A percentile compares a stretch with the other conserved stretches of the same genome.
Conservation (phyloP, 2,329 filamentous ascomycete species). For the Grosmannia clavigera region DNA sequence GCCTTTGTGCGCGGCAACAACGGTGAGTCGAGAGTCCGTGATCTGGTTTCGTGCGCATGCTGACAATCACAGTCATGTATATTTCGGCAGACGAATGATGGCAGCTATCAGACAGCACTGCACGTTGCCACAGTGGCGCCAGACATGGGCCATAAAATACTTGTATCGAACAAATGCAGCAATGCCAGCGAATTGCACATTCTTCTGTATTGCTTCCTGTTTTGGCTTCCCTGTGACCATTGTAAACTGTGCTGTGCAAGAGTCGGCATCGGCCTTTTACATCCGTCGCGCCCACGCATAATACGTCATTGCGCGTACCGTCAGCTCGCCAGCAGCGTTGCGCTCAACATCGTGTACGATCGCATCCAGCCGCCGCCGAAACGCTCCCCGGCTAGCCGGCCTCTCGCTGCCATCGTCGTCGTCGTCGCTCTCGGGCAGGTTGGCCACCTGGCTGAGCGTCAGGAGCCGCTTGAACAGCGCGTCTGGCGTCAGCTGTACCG, state of each 20-base stretch:
- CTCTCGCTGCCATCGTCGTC: not conserved
- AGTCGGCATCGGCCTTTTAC: conserved; percentile 9
- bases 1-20: conserved; percentile 96
- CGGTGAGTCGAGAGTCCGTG: conserved; percentile 38
- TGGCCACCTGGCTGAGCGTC: conserved; percentile 56
- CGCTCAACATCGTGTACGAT: conserved; percentile 42
- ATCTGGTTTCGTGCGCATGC: not conserved
- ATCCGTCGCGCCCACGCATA: conserved; percentile 47
- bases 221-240: not conserved
- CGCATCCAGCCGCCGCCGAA: conserved; percentile 38
- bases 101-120: not conserved
- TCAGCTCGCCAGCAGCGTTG: conserved; percentile 50
- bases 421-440: conserved; percentile 27
- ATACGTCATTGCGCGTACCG: conserved; percentile 51
- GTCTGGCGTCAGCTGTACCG: conserved; percentile 43
- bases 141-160: not conserved
- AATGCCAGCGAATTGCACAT: too few relatives aligned
- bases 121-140: not conserved
- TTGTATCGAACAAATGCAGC: not conserved
- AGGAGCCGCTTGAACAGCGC: conserved; percentile 50
- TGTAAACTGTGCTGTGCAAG: not conserved
- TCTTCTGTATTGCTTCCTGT: not conserved
- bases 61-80: conserved; percentile 47
- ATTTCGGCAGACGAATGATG: conserved; percentile 43
- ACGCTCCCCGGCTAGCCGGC: conserved; percentile 24